Conservation (phyloP, 768 basidiomycete genomes). For the Suillus brevipes region DNA sequence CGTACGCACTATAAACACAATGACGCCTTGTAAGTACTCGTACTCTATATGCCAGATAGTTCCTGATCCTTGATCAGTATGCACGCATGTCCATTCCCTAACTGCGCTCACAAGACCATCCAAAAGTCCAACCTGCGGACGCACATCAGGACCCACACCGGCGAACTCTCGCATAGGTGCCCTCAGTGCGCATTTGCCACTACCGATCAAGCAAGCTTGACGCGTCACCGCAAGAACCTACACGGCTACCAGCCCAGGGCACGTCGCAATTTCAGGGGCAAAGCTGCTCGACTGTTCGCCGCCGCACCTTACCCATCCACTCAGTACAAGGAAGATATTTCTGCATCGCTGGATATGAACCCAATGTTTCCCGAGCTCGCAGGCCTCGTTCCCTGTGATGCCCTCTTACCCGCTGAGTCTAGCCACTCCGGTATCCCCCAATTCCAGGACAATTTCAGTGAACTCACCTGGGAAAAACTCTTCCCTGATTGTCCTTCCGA, state of each 20-base stretch:
- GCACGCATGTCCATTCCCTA: constrained; percentile 21
- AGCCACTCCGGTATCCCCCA: not conserved
- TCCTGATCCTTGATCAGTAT: constrained; percentile 19
- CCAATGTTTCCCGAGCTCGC: not conserved
- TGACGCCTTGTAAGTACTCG: constrained; percentile 23
- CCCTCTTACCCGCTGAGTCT: not conserved
- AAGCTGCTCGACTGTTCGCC: constrained; percentile 5
- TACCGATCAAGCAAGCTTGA: constrained; percentile 26
- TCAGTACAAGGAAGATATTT: not conserved
- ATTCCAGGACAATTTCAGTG: not conserved
- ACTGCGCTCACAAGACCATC: constrained; percentile 23
- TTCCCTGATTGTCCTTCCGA: not conserved
- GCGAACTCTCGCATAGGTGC: constrained; percentile 18
- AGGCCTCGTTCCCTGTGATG: not conserved
- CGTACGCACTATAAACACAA: constrained; percentile 22
- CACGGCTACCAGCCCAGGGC: constrained; percentile 22
- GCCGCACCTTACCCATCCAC: constrained; percentile 10
- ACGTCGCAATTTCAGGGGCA: not conserved
- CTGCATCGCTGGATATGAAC: not conserved
- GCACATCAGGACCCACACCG: constrained; percentile 27
- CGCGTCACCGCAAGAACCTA: constrained; percentile 19
- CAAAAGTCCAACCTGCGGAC: constrained; percentile 30
- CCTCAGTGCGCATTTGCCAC: constrained; percentile 19
- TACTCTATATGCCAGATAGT: not conserved
- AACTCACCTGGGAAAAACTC: constrained; percentile 5